phyloP scores from a whole-genome alignment of 1,139 yeast genomes.

The Protomyces gravidus region DNA sequence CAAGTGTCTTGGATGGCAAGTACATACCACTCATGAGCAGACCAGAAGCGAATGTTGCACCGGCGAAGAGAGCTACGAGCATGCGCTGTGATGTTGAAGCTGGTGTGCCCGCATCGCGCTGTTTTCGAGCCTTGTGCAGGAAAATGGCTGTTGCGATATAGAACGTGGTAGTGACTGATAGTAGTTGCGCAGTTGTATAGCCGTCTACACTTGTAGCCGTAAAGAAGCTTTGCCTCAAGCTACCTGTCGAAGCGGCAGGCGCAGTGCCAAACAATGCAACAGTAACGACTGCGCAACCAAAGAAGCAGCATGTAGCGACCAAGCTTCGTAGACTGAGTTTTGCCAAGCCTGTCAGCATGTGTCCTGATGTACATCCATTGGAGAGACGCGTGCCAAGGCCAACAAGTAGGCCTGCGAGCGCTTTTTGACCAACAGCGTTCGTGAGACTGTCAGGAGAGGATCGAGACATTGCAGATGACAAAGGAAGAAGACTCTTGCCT shows the following conservation, averaged over 20 bases:
- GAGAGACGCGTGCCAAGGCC: slow-evolving; percentile 49
- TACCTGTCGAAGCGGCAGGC: slow-evolving; percentile 32
- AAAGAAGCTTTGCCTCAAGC: neutral
- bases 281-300: slow-evolving; percentile 40
- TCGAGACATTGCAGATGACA: too few relatives aligned
- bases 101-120: neutral
- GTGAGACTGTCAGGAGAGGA: neutral
- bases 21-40: slow-evolving; percentile 48
- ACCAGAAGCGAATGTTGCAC: slow-evolving; percentile 48
- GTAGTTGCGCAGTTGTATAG: neutral
- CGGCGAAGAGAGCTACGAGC: slow-evolving; percentile 40
- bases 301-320: slow-evolving; percentile 45
- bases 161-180: slow-evolving; percentile 15
- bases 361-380: slow-evolving; percentile 53
- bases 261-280: slow-evolving; percentile 35
- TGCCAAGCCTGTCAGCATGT: slow-evolving; percentile 49
- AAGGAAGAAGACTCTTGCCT: neutral
- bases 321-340: slow-evolving; percentile 46
- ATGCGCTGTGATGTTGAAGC: slow-evolving; percentile 34
- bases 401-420: slow-evolving; percentile 43
- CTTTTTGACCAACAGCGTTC: slow-evolving; percentile 13
- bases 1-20: slow-evolving; percentile 45
- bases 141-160: neutral
- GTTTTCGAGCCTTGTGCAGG: neutral
- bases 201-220: slow-evolving; percentile 28